Evolutionary conservation across 306 rosid species (phyloP), one percentile per base, ranked within the genome.

Genomic region (Elaeagnus macrophylla): DNA sequence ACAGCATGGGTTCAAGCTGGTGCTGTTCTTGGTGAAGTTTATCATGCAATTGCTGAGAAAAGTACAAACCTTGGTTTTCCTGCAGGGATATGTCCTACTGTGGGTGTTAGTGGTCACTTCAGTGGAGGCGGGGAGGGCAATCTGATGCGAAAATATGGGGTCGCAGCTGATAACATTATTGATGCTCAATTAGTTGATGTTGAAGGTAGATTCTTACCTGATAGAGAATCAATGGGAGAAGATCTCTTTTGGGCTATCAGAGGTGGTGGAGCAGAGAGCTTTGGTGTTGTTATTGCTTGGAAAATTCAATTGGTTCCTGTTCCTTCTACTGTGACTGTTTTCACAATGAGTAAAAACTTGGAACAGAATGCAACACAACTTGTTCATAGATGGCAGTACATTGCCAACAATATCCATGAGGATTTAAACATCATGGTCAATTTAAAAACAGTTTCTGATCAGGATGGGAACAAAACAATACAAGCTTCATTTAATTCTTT

Each of bases 261-360:
- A 65, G 95, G 95, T 6, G 89, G 86, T 2, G 84, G 89, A 56
- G 93, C 78, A 19, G 83, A 67, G 53, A 87, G 89, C 48, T 83
- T 78, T 53, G 86, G 94, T 9, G 56, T 86, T 3, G 50, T 83
- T 39, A 80, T 83, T 4, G 61, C 83, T 71, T 83, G 88, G 93
- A 83, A 86, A 53, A 70, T 86, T 60, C 71, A 70, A 54, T 72
- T 83, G 0, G 86, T 81, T 61, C 71, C 75, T 12, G 74, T 83
- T 37, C 93, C 88, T 0, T 14, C 54, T 68, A 70, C 59, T 0
- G 86, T 83, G 47, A 81, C 95, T 2, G 79, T 78, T 56, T 86
- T 81, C 42, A 62, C 77, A 1, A 72, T 80, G 0, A 32, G 72
- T 0, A 74, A 48, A 54, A 72, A 54, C 59, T 64, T 72, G 49